These are phyloP conservation scores for Sugiyamaella japonica DNA, from an alignment of 1,139 yeast genomes.

Conservation along the genomic window DNA sequence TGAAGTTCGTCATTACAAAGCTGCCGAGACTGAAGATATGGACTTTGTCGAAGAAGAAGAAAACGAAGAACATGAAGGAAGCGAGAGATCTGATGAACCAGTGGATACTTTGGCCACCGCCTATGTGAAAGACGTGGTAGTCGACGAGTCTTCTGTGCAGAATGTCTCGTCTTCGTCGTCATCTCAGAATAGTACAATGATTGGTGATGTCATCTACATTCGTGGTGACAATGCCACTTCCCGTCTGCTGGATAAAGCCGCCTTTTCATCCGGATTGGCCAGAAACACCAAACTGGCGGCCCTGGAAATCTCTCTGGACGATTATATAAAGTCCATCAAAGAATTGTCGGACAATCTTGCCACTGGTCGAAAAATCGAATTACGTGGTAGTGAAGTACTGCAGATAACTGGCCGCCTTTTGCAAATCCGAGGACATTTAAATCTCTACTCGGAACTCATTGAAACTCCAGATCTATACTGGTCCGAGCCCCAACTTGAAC, in stretches of 20 bases:
- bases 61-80: background rate
- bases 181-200: conserved; percentile 43
- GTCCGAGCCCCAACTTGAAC: conserved; percentile 85
- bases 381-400: conserved; percentile 62
- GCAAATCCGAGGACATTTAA: conserved; percentile 74
- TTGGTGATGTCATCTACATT: conserved; percentile 69
- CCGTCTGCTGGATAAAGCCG: conserved; percentile 72
- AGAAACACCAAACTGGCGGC: conserved; percentile 83
- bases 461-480: conserved; percentile 93
- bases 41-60: conserved; percentile 65
- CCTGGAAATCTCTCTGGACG: conserved; percentile 69
- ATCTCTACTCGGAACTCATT: conserved; percentile 81
- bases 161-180: conserved; percentile 11
- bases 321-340: conserved; percentile 62
- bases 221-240: conserved; percentile 51
- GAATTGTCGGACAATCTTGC: conserved; percentile 66
- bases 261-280: conserved; percentile 84
- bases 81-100: conserved; percentile 14
- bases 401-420: conserved; percentile 72
- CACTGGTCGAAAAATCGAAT: conserved; percentile 54
- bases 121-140: background rate
- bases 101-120: background rate
- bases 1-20: conserved; percentile 52
- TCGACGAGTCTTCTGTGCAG: background rate
- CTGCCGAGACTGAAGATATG: conserved; percentile 78